Conservation (phyloP, 495 filamentous ascomycete species). For the Penicillium soppii region DNA sequence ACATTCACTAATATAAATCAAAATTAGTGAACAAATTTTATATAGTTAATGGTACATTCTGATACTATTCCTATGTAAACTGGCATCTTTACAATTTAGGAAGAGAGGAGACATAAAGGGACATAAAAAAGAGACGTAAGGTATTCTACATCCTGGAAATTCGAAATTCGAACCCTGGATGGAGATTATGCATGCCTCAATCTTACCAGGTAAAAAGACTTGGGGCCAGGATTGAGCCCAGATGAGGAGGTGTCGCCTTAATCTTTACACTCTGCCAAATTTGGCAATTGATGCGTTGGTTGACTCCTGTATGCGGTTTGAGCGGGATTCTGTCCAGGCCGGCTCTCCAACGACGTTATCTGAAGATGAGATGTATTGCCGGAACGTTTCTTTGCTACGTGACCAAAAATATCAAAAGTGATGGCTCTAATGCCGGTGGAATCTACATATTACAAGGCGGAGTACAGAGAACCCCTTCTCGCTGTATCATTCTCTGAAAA, state of each 20-base stretch:
- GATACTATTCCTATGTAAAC: no score
- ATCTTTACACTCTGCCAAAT: background rate
- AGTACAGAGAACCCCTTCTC: no score
- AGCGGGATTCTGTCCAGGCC: conserved; percentile 5
- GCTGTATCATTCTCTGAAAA: no score
- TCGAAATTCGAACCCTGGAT: conserved; percentile 9
- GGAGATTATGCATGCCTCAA: conserved; percentile 2
- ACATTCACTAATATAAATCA: no score
- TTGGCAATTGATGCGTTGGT: background rate
- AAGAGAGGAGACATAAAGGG: no score
- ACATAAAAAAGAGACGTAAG: no score
- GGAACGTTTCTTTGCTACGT: background rate
- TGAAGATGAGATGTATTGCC: background rate
- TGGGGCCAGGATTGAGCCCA: conserved; percentile 4
- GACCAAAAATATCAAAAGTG: no score
- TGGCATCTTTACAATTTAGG: no score
- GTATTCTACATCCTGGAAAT: conserved; percentile 13
- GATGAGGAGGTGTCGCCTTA: conserved; percentile 1
- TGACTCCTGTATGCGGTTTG: conserved; percentile 1
- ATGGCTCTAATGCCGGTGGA: no score
- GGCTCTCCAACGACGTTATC: background rate
- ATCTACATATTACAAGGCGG: no score
- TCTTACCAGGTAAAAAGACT: conserved; percentile 9
- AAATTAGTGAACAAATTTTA: no score
- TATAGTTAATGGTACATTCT: no score